These are phyloP conservation scores for Camillea tinctor DNA, from an alignment of 2,329 filamentous ascomycete genomes.

Conservation along the genomic window DNA sequence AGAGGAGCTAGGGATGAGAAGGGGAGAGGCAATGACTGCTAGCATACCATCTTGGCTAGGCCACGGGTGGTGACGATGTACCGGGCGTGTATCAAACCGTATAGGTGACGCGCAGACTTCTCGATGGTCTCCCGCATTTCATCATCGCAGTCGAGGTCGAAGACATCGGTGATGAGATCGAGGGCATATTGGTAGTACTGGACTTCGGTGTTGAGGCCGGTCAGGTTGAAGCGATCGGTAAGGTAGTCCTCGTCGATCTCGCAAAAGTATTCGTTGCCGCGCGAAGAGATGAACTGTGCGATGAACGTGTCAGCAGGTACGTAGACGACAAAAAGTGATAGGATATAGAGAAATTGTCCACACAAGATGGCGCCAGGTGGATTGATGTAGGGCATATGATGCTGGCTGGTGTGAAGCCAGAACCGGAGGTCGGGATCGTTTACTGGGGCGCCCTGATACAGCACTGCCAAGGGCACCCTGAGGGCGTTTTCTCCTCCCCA, in stretches of 20 bases:
- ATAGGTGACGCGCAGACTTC: slow-evolving; percentile 92
- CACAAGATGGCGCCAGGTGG: neutral
- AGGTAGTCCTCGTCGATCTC: slow-evolving; percentile 99
- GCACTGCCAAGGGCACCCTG: too few relatives aligned
- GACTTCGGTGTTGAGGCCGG: slow-evolving; percentile 93
- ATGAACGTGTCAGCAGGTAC: slow-evolving; percentile 20
- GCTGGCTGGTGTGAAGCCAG: neutral
- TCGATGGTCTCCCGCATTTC: slow-evolving; percentile 98
- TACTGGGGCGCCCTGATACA: too few relatives aligned
- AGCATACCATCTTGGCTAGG: slow-evolving; percentile 86
- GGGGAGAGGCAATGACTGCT: neutral
- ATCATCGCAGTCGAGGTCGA: slow-evolving; percentile 97
- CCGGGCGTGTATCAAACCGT: slow-evolving; percentile 91
- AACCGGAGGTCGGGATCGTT: too few relatives aligned
- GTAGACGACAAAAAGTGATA: neutral
- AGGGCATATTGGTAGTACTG: slow-evolving; percentile 99
- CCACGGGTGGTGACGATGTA: slow-evolving; percentile 97
- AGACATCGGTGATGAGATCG: slow-evolving; percentile 95
- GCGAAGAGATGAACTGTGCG: slow-evolving; percentile 90
- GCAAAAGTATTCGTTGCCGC: slow-evolving; percentile 99
- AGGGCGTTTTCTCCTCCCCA: too few relatives aligned
- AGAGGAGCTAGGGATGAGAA: neutral
- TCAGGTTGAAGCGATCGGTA: slow-evolving; percentile 96
- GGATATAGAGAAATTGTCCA: neutral
- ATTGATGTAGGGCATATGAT: neutral